These are phyloP conservation scores for Ormosia emarginata DNA, from an alignment of 306 rosid species.

Conservation along the genomic window DNA sequence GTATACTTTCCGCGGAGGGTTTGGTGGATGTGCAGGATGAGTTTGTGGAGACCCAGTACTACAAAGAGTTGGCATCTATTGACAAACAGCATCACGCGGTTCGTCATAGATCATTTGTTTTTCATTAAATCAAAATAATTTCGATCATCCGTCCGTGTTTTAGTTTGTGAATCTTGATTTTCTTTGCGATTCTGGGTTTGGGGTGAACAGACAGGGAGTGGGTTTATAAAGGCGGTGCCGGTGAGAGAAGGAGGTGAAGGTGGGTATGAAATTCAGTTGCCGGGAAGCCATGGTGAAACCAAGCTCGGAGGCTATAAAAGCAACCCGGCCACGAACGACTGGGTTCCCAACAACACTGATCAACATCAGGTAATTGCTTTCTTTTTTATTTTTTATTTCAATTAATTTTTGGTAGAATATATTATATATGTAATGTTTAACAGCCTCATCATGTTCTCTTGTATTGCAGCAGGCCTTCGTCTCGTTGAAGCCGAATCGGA, in stretches of 20 bases:
- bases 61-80: conserved; percentile 50
- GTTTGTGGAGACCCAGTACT: conserved; percentile 67
- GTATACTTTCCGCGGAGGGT: conserved; percentile 14
- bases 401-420: not conserved
- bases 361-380: conserved; percentile 35
- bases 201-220: conserved; percentile 58
- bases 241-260: conserved; percentile 29
- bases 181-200: not conserved
- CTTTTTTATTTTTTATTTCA: not conserved
- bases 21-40: conserved; percentile 39
- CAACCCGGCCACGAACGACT: conserved; percentile 85
- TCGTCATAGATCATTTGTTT: not conserved
- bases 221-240: conserved; percentile 52
- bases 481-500: conserved; percentile 49
- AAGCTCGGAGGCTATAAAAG: conserved; percentile 34
- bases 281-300: conserved; percentile 1
- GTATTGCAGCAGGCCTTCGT: conserved; percentile 28
- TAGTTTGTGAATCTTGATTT: not conserved
- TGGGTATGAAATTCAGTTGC: conserved; percentile 23
- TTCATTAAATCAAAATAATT: not conserved
- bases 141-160: not conserved
- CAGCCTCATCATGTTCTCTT: not conserved
- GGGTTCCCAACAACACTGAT: conserved; percentile 51
- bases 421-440: not conserved
- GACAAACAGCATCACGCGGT: conserved; percentile 73